Conservation (phyloP, 208 protist genomes). For the Wallacemonas sp. region DNA sequence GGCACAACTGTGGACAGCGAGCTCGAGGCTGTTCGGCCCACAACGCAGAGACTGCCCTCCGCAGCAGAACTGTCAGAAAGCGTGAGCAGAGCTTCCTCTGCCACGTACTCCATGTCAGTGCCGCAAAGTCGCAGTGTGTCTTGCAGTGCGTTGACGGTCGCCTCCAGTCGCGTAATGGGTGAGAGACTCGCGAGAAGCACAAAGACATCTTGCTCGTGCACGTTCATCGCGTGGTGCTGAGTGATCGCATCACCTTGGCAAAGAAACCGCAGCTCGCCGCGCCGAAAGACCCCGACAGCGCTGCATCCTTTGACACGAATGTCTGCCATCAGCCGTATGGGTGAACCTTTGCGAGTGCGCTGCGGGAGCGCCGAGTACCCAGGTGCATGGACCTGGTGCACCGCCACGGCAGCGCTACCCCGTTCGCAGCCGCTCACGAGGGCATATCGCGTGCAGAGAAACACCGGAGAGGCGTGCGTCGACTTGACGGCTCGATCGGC, state of each 20-base stretch:
- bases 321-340: constrained; percentile 22
- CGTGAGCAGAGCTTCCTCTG: constrained; percentile 75
- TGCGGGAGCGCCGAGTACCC: not conserved
- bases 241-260: constrained; percentile 48
- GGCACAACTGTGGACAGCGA: not conserved
- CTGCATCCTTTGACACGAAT: constrained; percentile 47
- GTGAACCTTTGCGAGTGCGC: constrained; percentile 10
- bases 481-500: constrained; percentile 80
- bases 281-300: constrained; percentile 54
- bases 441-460: constrained; percentile 45
- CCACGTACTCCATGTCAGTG: constrained; percentile 74
- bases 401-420: constrained; percentile 38
- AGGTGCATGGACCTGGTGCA: constrained; percentile 9
- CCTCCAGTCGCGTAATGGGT: not conserved
- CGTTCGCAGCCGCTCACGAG: constrained; percentile 20
- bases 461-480: constrained; percentile 34
- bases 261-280: constrained; percentile 50
- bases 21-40: not conserved
- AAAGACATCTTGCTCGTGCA: constrained; percentile 55
- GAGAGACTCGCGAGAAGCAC: constrained; percentile 49
- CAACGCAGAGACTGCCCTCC: constrained; percentile 9
- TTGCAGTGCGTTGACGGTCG: constrained; percentile 25
- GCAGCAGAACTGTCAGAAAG: constrained; percentile 33
- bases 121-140: constrained; percentile 11
- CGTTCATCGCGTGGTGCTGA: constrained; percentile 48